Percentiles rank a stretch among this genome's conserved stretches.
Evolutionary conservation across 441 rosid species (phyloP).

Genomic region (Theobroma grandiflorum): DNA sequence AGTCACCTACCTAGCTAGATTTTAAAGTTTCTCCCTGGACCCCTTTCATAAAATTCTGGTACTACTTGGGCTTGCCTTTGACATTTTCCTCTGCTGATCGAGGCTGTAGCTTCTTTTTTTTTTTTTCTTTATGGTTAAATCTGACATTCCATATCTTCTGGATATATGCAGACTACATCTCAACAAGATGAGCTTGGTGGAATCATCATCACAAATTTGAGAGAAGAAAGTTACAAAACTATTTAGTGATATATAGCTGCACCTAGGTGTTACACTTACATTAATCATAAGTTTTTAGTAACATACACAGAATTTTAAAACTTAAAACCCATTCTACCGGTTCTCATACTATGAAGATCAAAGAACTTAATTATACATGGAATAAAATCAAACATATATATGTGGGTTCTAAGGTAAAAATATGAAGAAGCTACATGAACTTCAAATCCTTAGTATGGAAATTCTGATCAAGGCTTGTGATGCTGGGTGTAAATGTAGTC

Average conservation of each 20-base stretch:
- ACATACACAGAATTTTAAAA: not conserved
- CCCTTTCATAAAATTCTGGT: not conserved
- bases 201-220: not conserved
- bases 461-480: slow-evolving; percentile 51
- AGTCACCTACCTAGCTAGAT: slow-evolving; percentile 28
- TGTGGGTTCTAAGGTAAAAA: not conserved
- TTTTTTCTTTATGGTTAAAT: not conserved
- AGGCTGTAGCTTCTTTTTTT: not conserved
- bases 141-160: not conserved
- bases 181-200: not conserved
- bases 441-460: not conserved
- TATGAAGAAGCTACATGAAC: slow-evolving; percentile 18
- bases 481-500: slow-evolving; percentile 87
- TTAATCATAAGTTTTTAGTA: not conserved
- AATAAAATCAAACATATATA: not conserved
- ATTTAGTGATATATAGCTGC: not conserved
- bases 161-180: not conserved
- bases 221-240: not conserved
- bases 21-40: slow-evolving; percentile 1
- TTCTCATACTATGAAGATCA: not conserved
- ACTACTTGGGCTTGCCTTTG: not conserved
- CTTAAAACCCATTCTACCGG: not conserved
- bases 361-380: slow-evolving; percentile 7
- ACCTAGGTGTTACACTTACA: slow-evolving; percentile 26
- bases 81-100: not conserved